Base-by-base conservation (phyloP, 116 monocot genomes). In the Papilionanthe hybrid region DNA sequence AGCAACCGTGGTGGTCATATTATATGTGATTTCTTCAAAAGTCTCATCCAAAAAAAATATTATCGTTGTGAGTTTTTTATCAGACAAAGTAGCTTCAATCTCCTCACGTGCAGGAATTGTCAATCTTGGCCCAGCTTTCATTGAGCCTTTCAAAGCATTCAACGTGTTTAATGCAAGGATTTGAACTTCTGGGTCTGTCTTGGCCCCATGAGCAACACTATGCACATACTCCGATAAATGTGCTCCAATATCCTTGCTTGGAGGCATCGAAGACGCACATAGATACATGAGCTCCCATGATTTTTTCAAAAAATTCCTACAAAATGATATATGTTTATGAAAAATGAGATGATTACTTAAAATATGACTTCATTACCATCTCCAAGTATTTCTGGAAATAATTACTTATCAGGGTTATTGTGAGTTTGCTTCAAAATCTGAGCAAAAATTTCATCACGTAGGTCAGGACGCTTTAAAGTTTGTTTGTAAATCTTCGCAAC, bases 31-130 rank as follows among this genome's bases (percentile, higher is more conserved):
- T 83, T 99, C 99, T 86, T 99, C 99, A 83, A 99, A 99, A 29
- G 99, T 99, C 82, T 99, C 99, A 75, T 99, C 99, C 80, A 99
- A 86, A 82, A 99, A 99, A 85, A 99, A 95, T 30, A 99, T 95
- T 81, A 99, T 93, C 13, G 99, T 99, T 25, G 99, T 99, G 42
- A 95, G 90, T 77, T 90, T 99, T 88, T 82, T 91, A 19, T 90
- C 78, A 18, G 91, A 88, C 74, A 99, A 83, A 82, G 90, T 89
- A 85, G 93, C 93, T 83, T 99, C 99, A 85, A 99, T 93, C 69
- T 99, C 99, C 82, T 95, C 99, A 19, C 88, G 87, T 5, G 88
- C 93, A 85, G 99, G 99, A 86, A 85, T 88, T 23, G 82, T 89
- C 76, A 81, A 72, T 75, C 99, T 90, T 78, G 99, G 87, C 78